A percentile compares a stretch with the other conserved stretches of the same genome.
Evolutionary conservation across 1,284 basidiomycete species (phyloP).

Genomic region (Trichosporon faecale): DNA sequence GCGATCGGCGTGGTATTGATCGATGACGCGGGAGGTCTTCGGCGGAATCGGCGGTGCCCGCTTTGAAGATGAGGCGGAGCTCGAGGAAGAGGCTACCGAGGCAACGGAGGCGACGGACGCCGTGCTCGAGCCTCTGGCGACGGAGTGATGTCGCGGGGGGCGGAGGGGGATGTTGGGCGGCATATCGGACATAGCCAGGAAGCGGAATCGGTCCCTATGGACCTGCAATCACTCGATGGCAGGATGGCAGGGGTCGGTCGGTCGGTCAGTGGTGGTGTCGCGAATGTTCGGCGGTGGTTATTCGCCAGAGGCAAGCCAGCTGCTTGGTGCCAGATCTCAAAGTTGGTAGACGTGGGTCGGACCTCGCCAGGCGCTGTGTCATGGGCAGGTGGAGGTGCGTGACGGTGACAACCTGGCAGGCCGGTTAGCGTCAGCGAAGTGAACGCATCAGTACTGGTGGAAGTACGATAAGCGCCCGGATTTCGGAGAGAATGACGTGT

Average conservation of each 20-base stretch:
- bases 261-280: background rate
- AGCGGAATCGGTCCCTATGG: background rate
- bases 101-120: background rate
- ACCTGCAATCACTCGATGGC: background rate
- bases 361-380: background rate
- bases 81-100: background rate
- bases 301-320: background rate
- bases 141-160: background rate
- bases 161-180: background rate
- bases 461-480: background rate
- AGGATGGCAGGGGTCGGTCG: background rate
- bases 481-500: background rate
- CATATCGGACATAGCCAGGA: slow-evolving; percentile 7
- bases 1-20: slow-evolving; percentile 2
- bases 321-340: background rate
- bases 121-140: background rate
- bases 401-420: background rate
- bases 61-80: background rate
- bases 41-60: background rate
- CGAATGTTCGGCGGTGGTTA: background rate
- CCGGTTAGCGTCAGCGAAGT: background rate
- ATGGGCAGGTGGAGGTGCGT: background rate
- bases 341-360: background rate
- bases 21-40: slow-evolving; percentile 2
- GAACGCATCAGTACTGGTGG: background rate